A percentile compares a stretch with the other conserved stretches of the same genome.
Conservation (phyloP, 139 green algal species). For the Chlamydomonas urium region DNA sequence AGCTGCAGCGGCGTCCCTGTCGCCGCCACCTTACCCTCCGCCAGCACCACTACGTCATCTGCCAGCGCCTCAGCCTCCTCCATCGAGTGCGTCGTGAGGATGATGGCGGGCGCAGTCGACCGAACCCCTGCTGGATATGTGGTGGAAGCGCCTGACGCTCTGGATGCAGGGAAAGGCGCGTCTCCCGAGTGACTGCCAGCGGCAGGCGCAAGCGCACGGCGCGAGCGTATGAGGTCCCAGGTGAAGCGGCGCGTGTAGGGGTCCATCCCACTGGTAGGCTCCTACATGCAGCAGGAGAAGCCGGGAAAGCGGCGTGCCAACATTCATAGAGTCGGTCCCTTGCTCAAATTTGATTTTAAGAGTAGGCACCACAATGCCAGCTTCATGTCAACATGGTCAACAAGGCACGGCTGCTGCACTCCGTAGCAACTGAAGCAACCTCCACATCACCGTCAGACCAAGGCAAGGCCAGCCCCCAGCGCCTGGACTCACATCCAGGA, state of each 20-base stretch:
- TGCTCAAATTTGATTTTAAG: too few relatives aligned
- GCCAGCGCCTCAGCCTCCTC: constrained; percentile 79
- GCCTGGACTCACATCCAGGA: constrained; percentile 54
- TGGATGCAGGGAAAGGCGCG: too few relatives aligned
- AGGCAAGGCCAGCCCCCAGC: background rate
- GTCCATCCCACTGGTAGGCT: constrained; percentile 84
- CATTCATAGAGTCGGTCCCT: too few relatives aligned
- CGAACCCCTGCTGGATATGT: background rate
- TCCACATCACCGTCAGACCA: background rate
- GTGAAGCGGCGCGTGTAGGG: constrained; percentile 66
- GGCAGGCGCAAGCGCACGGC: background rate
- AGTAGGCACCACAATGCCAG: background rate
- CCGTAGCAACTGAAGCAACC: background rate
- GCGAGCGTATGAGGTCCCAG: constrained; percentile 72
- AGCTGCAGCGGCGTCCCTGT: constrained; percentile 65
- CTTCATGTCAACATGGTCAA: background rate
- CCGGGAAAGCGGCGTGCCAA: too few relatives aligned
- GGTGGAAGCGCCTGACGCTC: background rate
- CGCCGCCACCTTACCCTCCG: constrained; percentile 59
- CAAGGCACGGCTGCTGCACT: too few relatives aligned
- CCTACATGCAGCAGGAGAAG: too few relatives aligned
- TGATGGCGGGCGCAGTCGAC: constrained; percentile 63
- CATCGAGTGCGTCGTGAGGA: constrained; percentile 94
- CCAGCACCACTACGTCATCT: constrained; percentile 77
- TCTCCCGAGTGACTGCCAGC: background rate